phyloP scores from a whole-genome alignment of 305 asterid species.

The Rubia occidens region DNA sequence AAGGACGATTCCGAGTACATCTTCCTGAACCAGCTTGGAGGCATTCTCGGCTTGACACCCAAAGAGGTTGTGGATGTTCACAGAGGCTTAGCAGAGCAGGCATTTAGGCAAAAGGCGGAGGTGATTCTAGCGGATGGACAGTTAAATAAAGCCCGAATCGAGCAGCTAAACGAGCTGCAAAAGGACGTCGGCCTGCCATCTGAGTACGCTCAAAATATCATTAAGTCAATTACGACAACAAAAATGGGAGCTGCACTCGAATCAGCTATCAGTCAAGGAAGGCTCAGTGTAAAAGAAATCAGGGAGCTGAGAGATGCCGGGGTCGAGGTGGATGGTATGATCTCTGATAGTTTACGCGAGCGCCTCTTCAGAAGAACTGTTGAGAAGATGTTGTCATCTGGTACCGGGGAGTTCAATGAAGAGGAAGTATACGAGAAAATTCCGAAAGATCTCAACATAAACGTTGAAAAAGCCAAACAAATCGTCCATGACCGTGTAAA shows the following conservation, averaged over 20 bases:
- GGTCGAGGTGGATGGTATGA: conserved; percentile 65
- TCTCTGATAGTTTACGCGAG: conserved; percentile 66
- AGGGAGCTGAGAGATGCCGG: conserved; percentile 80
- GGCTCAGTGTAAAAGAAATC: conserved; percentile 82
- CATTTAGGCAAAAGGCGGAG: conserved; percentile 87
- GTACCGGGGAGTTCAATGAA: conserved; percentile 87
- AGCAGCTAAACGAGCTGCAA: conserved; percentile 70
- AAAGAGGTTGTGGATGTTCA: conserved; percentile 81
- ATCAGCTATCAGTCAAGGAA: conserved; percentile 81
- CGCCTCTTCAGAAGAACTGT: conserved; percentile 70
- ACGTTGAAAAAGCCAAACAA: conserved; percentile 52
- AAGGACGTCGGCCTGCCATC: conserved; percentile 76
- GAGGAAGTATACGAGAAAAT: conserved; percentile 77
- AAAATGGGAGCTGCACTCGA: conserved; percentile 86
- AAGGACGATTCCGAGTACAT: conserved; percentile 80
- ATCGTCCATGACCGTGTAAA: conserved; percentile 65
- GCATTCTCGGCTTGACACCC: conserved; percentile 67
- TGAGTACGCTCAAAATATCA: conserved; percentile 72
- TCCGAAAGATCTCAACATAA: conserved; percentile 70
- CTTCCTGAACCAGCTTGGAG: conserved; percentile 66
- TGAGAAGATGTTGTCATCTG: conserved; percentile 73
- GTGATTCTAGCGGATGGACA: conserved; percentile 91
- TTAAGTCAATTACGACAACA: conserved; percentile 58
- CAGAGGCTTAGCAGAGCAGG: conserved; percentile 78
- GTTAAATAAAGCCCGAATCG: conserved; percentile 61